Percentiles rank a stretch among this genome's conserved stretches.
These are phyloP conservation scores for Sclerotinia subarctica DNA, from an alignment of 2,329 filamentous ascomycete genomes.

Conservation along the genomic window DNA sequence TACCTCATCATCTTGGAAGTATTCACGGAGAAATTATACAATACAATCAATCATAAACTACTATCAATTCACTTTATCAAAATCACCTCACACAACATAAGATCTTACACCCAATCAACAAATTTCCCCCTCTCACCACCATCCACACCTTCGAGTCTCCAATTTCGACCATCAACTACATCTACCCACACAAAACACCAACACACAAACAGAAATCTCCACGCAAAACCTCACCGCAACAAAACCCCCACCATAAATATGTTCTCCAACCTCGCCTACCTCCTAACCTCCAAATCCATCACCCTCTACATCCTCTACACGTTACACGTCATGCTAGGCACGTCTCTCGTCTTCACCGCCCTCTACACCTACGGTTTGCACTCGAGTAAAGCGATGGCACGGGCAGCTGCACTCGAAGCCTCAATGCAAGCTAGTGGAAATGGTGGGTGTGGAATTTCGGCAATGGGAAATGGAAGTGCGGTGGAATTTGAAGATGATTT, in stretches of 20 bases:
- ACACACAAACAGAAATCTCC: not conserved
- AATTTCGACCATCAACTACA: not conserved
- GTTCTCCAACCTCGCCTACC: constrained; percentile 19
- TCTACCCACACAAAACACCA: not conserved
- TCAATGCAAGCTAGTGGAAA: not conserved
- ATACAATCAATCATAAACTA: constrained; percentile 13
- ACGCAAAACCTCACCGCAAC: not conserved
- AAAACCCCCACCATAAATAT: not conserved
- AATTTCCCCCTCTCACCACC: not conserved
- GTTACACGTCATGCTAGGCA: constrained; percentile 17
- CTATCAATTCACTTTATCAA: not conserved
- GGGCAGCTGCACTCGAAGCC: constrained; percentile 3
- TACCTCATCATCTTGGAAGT: not conserved
- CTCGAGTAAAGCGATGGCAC: constrained; percentile 18
- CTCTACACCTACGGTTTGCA: constrained; percentile 16
- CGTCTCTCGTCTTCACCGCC: constrained; percentile 17
- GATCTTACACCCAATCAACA: not conserved
- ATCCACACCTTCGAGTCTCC: not conserved
- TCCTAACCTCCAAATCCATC: constrained; percentile 18
- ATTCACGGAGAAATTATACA: not conserved
- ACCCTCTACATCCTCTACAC: constrained; percentile 19
- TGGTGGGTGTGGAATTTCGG: not conserved
- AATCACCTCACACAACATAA: not conserved
- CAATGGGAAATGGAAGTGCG: not conserved
- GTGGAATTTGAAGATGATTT: constrained; percentile 5